Conservation (phyloP, 768 basidiomycete genomes). For the Phlebiopsis flavidoalba region DNA sequence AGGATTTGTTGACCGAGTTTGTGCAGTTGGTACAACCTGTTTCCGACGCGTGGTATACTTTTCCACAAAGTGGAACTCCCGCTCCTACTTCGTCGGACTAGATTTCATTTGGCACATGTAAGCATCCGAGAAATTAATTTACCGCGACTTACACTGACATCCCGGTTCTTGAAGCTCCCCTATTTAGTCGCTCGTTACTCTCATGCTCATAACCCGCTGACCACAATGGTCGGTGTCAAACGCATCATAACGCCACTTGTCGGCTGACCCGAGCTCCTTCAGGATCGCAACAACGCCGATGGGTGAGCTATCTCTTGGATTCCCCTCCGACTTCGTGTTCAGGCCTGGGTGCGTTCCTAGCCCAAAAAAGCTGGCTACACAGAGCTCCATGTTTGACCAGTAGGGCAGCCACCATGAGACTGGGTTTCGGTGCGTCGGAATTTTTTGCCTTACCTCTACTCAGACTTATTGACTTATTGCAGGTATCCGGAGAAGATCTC, state of each 20-base stretch:
- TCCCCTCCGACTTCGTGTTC: neutral
- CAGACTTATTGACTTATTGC: too few relatives aligned
- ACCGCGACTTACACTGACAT: neutral
- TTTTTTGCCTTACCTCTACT: neutral
- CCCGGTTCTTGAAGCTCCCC: neutral
- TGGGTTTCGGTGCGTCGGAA: neutral
- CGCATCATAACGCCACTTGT: neutral
- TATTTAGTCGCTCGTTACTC: neutral
- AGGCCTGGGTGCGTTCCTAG: neutral
- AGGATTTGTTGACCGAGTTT: too few relatives aligned
- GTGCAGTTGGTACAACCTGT: too few relatives aligned
- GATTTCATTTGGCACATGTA: neutral
- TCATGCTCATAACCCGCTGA: neutral
- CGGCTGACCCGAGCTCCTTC: neutral
- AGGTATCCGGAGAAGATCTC: neutral
- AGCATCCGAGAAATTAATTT: neutral
- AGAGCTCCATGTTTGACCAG: neutral
- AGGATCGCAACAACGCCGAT: neutral
- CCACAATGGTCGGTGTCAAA: neutral
- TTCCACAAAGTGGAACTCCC: too few relatives aligned
- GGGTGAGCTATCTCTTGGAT: neutral
- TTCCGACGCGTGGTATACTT: too few relatives aligned
- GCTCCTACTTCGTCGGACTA: too few relatives aligned
- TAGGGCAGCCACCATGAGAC: neutral
- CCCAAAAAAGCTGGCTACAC: neutral